Evolutionary conservation across 2,329 filamentous ascomycete species (phyloP).

Genomic region (Spiromastix sp.): DNA sequence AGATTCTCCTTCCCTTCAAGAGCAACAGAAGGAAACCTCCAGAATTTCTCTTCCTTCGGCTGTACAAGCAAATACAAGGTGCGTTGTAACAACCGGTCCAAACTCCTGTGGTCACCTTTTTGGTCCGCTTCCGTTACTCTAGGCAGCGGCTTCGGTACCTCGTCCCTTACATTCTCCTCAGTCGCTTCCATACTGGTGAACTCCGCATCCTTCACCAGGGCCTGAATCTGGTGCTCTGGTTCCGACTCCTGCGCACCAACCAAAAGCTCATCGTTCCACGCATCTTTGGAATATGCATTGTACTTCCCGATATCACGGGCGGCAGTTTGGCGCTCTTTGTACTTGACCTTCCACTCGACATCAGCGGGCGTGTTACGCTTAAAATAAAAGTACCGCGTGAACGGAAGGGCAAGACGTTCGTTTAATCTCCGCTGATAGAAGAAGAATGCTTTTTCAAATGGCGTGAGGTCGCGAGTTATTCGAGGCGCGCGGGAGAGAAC

Average conservation of each 20-base stretch:
- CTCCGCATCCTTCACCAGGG: constrained; percentile 66
- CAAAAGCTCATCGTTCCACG: constrained; percentile 86
- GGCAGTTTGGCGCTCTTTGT: constrained; percentile 63
- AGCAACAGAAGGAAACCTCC: constrained; percentile 71
- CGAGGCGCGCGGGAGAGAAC: constrained; percentile 82
- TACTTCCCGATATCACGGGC: constrained; percentile 81
- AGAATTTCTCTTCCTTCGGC: constrained; percentile 48
- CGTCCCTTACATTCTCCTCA: constrained; percentile 38
- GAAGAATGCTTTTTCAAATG: constrained; percentile 88
- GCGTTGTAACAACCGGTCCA: constrained; percentile 68
- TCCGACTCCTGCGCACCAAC: constrained; percentile 60
- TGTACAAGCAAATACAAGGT: constrained; percentile 85
- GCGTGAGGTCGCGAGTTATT: constrained; percentile 69
- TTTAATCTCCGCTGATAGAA: constrained; percentile 97
- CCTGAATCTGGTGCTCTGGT: constrained; percentile 55
- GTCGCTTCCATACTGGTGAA: constrained; percentile 25
- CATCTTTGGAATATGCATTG: constrained; percentile 59
- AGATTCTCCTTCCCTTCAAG: constrained; percentile 64
- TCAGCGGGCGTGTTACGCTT: constrained; percentile 77
- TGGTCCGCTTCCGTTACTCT: constrained; percentile 69
- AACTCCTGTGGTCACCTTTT: constrained; percentile 60
- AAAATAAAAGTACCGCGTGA: constrained; percentile 88
- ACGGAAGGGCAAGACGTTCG: constrained; percentile 79
- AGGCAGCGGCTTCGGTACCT: constrained; percentile 59
- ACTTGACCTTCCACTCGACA: constrained; percentile 83